These are phyloP conservation scores for Pseudocohnilembus persalinus DNA, from an alignment of 169 alveolate genomes.

Conservation along the genomic window DNA sequence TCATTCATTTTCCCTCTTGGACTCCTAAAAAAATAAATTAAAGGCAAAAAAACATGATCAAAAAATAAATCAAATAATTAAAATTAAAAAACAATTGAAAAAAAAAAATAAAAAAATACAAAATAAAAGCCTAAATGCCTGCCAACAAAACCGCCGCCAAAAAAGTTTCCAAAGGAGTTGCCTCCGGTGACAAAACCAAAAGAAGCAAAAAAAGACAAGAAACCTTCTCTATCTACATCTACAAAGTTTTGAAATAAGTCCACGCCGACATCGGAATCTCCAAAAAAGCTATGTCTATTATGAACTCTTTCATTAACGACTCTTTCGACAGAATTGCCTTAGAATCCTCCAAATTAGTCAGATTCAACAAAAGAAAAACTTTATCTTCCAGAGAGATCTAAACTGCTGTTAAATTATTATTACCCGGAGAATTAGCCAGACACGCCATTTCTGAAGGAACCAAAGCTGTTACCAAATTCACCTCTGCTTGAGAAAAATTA, in stretches of 20 bases:
- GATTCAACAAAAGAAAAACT: constrained; percentile 98
- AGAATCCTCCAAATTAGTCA: constrained; percentile 96
- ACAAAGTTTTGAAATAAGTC: constrained; percentile 98
- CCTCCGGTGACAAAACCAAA: too few species aligned
- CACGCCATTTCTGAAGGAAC: constrained; percentile 99
- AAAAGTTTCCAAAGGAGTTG: too few species aligned
- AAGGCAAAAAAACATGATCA: too few species aligned
- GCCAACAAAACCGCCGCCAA: too few species aligned
- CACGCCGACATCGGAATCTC: constrained; percentile 98
- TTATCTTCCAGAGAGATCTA: constrained; percentile 98
- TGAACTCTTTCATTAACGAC: constrained; percentile 98
- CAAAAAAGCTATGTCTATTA: constrained; percentile 98
- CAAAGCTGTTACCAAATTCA: constrained; percentile 99
- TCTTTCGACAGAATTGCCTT: constrained; percentile 96
- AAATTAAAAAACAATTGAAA: too few species aligned
- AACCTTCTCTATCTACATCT: constrained; percentile 97
- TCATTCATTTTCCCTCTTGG: too few species aligned
- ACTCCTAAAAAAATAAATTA: too few species aligned
- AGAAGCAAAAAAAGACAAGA: constrained; percentile 88
- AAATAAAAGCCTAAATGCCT: too few species aligned
- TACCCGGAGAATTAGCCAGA: constrained; percentile 99
- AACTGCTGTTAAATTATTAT: constrained; percentile 97
- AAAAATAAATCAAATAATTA: too few species aligned
- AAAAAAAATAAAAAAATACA: too few species aligned
- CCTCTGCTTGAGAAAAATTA: constrained; percentile 70